Base-by-base conservation (phyloP, 2,329 filamentous ascomycete genomes). In the Clarireedia hainanense region DNA sequence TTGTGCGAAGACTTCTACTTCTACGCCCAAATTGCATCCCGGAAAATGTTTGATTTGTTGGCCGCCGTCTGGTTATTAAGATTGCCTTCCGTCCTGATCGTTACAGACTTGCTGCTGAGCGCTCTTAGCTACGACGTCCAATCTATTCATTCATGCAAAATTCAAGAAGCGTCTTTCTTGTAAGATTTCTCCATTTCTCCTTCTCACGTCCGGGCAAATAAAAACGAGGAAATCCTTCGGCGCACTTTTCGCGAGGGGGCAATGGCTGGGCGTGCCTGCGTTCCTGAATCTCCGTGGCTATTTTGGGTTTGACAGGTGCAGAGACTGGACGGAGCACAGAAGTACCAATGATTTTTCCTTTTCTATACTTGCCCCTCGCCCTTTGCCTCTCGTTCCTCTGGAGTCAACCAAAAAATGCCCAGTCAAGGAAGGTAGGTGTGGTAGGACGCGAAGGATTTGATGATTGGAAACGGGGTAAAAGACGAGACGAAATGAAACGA, bases 251-350 rank as follows among this genome's bases (percentile, higher is more conserved):
- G 34, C 43, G 51, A 17, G 27, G 37, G 37, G 45, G 48, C 30
- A 39, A 49, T 42, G 52, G 45, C 45, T 42, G 34, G 17, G 46
- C 45, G 43, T 53, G 43, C 30, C 43, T 53, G n/a, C 30, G 51
- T 53, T 27, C 51, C 51, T 47, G 51, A 53, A 53, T 53, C 37
- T 48, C 42, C 51, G 30, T 47, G 51, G 43, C 51, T 53, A 47
- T 53, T 53, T 53, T 43, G 24, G 24, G 30, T 37, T 17, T 47
- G 42, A 46, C 15, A 27, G 30, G 10, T 52, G 42, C 50, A 39
- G 43, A 53, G 30, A 37, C 30, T 34, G 30, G 10, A 34, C 30
- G 30, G 20, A 20, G 20, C 20, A 20, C 20, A 20, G 20, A 20
- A 20, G 20, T 39, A n/a, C 39, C 37, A 34, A 23, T 48, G n/a